Conservation (phyloP, 2,329 filamentous ascomycete species). For the Aphanocladium album region DNA sequence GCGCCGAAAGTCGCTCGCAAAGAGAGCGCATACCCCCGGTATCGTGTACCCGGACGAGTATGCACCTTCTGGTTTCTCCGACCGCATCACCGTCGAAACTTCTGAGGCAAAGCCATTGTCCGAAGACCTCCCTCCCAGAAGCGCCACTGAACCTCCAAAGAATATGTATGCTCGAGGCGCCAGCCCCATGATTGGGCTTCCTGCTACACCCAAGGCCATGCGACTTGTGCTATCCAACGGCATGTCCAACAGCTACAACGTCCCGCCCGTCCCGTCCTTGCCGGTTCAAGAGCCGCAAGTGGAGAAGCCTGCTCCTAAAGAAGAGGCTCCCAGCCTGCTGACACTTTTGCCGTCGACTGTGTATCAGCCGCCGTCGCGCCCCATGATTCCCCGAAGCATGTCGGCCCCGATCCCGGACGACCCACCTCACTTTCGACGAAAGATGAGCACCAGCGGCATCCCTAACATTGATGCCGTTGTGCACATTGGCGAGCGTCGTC, state of each 20-base stretch:
- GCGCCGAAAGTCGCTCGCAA: conserved; percentile 75
- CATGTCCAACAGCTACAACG: conserved; percentile 19
- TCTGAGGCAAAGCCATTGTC: conserved; percentile 36
- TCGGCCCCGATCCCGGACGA: conserved; percentile 49
- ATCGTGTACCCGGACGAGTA: conserved; percentile 70
- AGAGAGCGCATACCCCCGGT: conserved; percentile 70
- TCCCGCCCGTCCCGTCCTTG: neutral
- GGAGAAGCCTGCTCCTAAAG: conserved; percentile 26
- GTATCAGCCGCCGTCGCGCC: conserved; percentile 50
- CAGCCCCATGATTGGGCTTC: conserved; percentile 66
- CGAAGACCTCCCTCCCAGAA: conserved; percentile 49
- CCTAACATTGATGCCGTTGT: conserved; percentile 45
- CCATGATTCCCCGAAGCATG: conserved; percentile 54
- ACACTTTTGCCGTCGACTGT: conserved; percentile 55
- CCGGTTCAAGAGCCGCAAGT: conserved; percentile 20
- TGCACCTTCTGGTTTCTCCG: conserved; percentile 16
- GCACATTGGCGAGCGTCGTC: conserved; percentile 31
- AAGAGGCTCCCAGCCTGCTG: conserved; percentile 26
- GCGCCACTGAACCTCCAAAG: conserved; percentile 58
- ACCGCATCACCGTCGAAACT: conserved; percentile 34
- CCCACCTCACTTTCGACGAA: conserved; percentile 27
- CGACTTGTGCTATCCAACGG: conserved; percentile 64
- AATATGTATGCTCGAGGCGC: conserved; percentile 41
- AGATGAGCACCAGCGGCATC: conserved; percentile 33
- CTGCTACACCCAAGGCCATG: conserved; percentile 89